Base-by-base conservation (phyloP, 192 early-diverging fungal species). In the Backusella tuberculispora region DNA sequence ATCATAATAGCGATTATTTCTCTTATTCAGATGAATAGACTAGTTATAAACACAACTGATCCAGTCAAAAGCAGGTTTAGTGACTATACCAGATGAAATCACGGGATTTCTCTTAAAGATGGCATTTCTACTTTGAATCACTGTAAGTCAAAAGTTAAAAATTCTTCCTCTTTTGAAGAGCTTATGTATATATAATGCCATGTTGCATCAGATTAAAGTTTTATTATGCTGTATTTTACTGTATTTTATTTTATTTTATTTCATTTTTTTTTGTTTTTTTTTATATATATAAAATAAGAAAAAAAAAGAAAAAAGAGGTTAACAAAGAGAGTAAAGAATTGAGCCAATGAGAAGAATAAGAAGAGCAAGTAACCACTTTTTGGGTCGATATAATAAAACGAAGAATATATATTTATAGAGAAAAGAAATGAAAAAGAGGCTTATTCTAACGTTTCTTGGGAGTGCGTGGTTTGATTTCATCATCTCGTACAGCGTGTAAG, bases 401-500 rank as follows among this genome's bases (percentile, higher is more conserved):
- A 56, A 56, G 53, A 60, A 60, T 60, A 60, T 60, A 72, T 47
- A 34, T 38, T 34, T 72, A 53, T 38, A 72, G 50, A 12, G 17
- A 60, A 60, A n/a, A 21, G 9, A 3, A 24, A 60, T 26, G 53
- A 12, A 19, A 7, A 26, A 60, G 26, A 12, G 1, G 10, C 0
- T 26, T 60, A 26, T 9, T 60, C 73, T 81, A 81, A 29, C 80
- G 80, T 34, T 81, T 78, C 76, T 84, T 86, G 0, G 73, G 63
- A 26, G 87, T 77, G 78, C 91, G 89, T 21, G 93, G 94, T 82
- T 94, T 96, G 19, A 95, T 87, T 43, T 98, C 96, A 40, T 89
- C 87, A 34, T 95, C 93, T 19, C 85, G 85, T 0, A 91, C 87
- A 26, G 92, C 85, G 72, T 95, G 93, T 73, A 98, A 80, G 75